Base-by-base conservation (phyloP, 306 rosid genomes). In the Medicago ruthenica region DNA sequence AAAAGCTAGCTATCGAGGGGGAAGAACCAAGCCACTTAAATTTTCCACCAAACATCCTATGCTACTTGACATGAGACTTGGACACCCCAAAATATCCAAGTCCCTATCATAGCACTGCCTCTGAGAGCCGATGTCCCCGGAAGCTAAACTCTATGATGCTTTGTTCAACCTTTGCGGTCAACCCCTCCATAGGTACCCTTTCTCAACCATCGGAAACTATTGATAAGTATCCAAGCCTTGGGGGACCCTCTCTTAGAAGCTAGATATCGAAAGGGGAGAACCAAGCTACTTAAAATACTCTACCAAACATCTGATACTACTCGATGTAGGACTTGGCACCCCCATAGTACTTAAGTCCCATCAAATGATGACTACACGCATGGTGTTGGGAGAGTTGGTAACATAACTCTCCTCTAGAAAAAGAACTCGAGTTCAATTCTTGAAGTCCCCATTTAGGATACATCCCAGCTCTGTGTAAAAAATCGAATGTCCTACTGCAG, bases 361-460 rank as follows among this genome's bases (percentile, higher is more conserved):
- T n/a, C 55, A n/a, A 2, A 50, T 50, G 48, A 42, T 10, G 48
- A 42, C 48, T 42, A 42, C 48, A 20, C n/a, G n/a, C 20, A 50
- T 50, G 55, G 55, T 50, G 55, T 50, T n/a, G 55, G 55, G 8
- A 50, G 55, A 15, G 55, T 50, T 50, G 55, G 20, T 50, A 50
- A n/a, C 20, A 50, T 50, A 16, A 16, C 55, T 7, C 55, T 15
- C 18, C 8, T n/a, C 3, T 16, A 50, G 55, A n/a, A 34, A 34
- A 34, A 50, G 55, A 50, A 50, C 55, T 18, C 8, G 9, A 16
- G 55, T 50, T 50, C 55, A 50, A n/a, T n/a, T 50, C 18, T 6
- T 5, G 7, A 3, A 50, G 55, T 50, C 55, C 55, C 55, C 8
- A 47, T 14, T 47, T 13, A 15, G 54, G 8, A 14, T 16, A 6